Evolutionary conservation across 192 early-diverging fungal species (phyloP).

Genomic region (Tieghemiomyces parasiticus): DNA sequence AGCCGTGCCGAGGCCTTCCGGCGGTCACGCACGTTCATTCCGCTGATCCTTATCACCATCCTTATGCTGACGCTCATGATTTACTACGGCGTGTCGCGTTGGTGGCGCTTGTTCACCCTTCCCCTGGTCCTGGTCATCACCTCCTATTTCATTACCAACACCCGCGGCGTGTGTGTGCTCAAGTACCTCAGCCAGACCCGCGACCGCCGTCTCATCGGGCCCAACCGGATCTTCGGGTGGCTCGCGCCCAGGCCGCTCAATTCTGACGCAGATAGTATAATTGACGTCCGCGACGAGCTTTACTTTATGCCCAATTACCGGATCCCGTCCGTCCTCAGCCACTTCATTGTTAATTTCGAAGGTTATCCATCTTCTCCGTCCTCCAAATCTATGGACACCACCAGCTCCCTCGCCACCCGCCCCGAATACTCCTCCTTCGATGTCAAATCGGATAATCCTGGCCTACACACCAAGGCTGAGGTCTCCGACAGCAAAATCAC

Average conservation of each 20-base stretch:
- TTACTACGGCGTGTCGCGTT: constrained; percentile 1
- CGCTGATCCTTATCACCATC: not conserved
- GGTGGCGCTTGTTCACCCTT: constrained; percentile 6
- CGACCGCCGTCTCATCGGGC: not conserved
- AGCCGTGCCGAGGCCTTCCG: not conserved
- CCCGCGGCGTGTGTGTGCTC: constrained; percentile 6
- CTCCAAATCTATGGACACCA: not conserved
- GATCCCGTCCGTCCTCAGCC: not conserved
- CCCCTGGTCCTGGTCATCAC: not conserved
- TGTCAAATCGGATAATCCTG: not conserved
- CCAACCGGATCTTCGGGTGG: not conserved
- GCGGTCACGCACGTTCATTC: not conserved
- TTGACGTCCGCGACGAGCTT: not conserved
- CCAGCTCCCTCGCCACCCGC: not conserved
- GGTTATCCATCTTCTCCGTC: not conserved
- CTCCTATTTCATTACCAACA: constrained; percentile 5
- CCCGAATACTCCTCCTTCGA: not conserved
- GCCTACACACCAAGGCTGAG: not conserved
- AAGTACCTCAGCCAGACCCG: not conserved
- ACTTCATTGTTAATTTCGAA: not conserved
- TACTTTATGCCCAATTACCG: not conserved
- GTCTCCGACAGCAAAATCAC: not conserved
- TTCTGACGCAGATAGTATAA: not conserved
- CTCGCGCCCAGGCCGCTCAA: not conserved
- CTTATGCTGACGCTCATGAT: not conserved